Conservation (phyloP, 805 yeast species). For the Spathaspora gorwiae region DNA sequence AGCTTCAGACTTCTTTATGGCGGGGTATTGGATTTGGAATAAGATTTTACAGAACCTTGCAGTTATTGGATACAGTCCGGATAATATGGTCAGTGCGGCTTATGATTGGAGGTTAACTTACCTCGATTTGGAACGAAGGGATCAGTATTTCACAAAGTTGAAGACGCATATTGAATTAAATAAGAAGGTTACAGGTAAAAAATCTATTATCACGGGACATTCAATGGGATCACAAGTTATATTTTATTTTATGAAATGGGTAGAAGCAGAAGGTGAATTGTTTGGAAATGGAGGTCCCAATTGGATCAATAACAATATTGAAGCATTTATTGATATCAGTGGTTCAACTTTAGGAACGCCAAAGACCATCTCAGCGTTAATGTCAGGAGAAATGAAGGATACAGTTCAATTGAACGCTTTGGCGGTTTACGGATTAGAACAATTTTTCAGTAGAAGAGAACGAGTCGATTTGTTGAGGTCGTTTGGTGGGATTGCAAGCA, state of each 20-base stretch:
- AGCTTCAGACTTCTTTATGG: slow-evolving; percentile 92
- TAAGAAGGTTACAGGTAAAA: slow-evolving; percentile 50
- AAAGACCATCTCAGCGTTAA: slow-evolving; percentile 81
- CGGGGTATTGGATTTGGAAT: slow-evolving; percentile 99
- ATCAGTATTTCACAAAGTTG: slow-evolving; percentile 75
- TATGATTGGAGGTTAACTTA: slow-evolving; percentile 96
- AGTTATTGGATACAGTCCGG: slow-evolving; percentile 89
- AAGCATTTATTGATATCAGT: slow-evolving; percentile 77
- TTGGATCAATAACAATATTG: slow-evolving; percentile 87
- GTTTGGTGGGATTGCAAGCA: slow-evolving; percentile 92
- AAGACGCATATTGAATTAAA: slow-evolving; percentile 68
- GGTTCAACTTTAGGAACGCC: slow-evolving; percentile 95
- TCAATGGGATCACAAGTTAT: slow-evolving; percentile 95
- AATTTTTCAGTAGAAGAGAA: slow-evolving; percentile 85
- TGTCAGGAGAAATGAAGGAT: slow-evolving; percentile 98
- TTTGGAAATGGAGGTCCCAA: slow-evolving; percentile 87
- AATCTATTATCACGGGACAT: slow-evolving; percentile 78
- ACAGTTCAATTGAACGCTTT: slow-evolving; percentile 89
- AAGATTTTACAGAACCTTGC: slow-evolving; percentile 92
- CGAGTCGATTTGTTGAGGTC: slow-evolving; percentile 79
- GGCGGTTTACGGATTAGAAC: slow-evolving; percentile 92
- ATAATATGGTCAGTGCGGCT: slow-evolving; percentile 84
- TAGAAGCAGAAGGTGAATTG: slow-evolving; percentile 73
- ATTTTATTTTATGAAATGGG: slow-evolving; percentile 93
- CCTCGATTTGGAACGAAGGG: slow-evolving; percentile 81